Base-by-base conservation (phyloP, 1,139 yeast species). In the Blastobotrys illinoisensis region DNA sequence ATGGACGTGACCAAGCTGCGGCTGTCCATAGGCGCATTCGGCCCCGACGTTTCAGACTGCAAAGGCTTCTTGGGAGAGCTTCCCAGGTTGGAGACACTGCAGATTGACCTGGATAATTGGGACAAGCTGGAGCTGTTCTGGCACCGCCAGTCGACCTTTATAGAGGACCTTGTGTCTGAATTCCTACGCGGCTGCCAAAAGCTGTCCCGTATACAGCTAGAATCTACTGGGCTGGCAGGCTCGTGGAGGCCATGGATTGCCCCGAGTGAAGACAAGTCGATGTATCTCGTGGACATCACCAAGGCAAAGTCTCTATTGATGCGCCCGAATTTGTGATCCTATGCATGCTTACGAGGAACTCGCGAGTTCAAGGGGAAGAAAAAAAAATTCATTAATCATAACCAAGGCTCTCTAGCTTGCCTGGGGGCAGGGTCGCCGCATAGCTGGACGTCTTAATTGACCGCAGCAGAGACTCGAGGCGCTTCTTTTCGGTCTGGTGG, bases 401-500 rank as follows among this genome's bases (percentile, higher is more conserved):
- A 32, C 62, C 60, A 40, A 59, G 18, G 5, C 58, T 49, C 24
- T 59, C 60, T 28, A 61, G 50, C 28, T 53, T 56, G 9, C 59
- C 64, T 1, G 59, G 60, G 9, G 64, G 58, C 5, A 61, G 50
- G 43, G 50, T 58, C 3, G 58, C 60, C 51, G 59, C 60, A 50
- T 62, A 62, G 47, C 62, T 58, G 11, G 61, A 57, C 26, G 65
- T 60, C 49, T 62, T 63, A 36, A 64, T 61, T 24, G 63, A 47
- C 26, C 66, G 40, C 24, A 77, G 61, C 61, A 74, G 65, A 52
- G 71, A 78, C 67, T 70, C 79, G 64, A 84, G 69, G 63, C 81
- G 77, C 56, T 77, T 73, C 59, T 83, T 74, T 59, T 78, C 82
- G n/a, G 74, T 66, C 52, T 82, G 76, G 66, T 84, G 88, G 64